Conservation (phyloP, 176 grass and related monocot genomes). For the Oryza meyeriana region DNA sequence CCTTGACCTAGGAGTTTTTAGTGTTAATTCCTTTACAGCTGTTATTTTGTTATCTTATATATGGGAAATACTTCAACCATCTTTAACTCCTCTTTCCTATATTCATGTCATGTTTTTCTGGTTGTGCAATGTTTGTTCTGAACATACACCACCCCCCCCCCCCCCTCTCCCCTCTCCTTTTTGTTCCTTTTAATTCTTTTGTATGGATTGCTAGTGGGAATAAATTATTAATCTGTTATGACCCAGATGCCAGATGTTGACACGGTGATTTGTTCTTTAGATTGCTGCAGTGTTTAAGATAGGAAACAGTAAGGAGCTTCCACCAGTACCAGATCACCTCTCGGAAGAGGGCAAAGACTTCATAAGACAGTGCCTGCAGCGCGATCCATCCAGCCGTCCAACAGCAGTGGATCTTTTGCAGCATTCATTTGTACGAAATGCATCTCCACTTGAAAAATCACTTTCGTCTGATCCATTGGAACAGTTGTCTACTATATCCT, state of each 20-base stretch:
- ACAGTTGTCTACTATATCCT: conserved; percentile 48
- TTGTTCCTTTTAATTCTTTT: background rate
- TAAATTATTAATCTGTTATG: background rate
- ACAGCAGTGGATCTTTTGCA: conserved; percentile 84
- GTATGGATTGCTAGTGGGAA: background rate
- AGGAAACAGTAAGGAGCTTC: conserved; percentile 93
- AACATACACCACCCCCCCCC: too few species aligned
- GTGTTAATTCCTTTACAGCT: conserved; percentile 1
- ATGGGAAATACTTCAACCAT: background rate
- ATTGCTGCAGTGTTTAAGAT: conserved; percentile 99
- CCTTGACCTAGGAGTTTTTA: conserved; percentile 1
- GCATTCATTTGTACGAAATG: conserved; percentile 87
- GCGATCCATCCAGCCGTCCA: conserved; percentile 78
- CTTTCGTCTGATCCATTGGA: conserved; percentile 49
- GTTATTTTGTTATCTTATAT: background rate
- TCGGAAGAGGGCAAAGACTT: conserved; percentile 91
- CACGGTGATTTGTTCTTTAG: conserved; percentile 33
- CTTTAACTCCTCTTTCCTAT: conserved; percentile 1
- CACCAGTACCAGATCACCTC: conserved; percentile 86
- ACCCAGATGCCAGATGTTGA: background rate
- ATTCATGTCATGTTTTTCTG: background rate
- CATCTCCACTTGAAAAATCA: conserved; percentile 61
- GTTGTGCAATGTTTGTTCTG: background rate
- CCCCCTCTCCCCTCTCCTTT: too few species aligned
- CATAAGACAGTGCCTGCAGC: conserved; percentile 70